phyloP scores from a whole-genome alignment of 257 asterid genomes.

The Gentiana straminea region DNA sequence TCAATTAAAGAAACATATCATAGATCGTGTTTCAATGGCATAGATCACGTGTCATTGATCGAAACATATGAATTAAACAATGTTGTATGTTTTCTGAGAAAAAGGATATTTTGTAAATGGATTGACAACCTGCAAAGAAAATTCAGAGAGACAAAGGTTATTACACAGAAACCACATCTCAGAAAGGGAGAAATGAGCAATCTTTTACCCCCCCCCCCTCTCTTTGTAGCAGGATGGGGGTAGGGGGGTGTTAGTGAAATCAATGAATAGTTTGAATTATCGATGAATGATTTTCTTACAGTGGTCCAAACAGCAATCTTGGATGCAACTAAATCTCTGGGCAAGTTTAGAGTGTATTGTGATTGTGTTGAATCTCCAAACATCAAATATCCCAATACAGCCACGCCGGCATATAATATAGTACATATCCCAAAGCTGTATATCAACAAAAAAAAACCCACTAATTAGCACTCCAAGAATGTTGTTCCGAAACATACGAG shows the following conservation, averaged over 20 bases:
- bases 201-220: too few species aligned
- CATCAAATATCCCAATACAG: slow-evolving; percentile 70
- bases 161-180: neutral
- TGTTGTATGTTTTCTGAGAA: neutral
- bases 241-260: too few species aligned
- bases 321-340: slow-evolving; percentile 55
- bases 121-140: slow-evolving; percentile 65
- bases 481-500: too few species aligned
- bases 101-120: slow-evolving; percentile 96
- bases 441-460: slow-evolving; percentile 1
- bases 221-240: too few species aligned
- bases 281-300: slow-evolving; percentile 24
- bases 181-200: neutral
- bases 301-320: slow-evolving; percentile 89
- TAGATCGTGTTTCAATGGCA: too few species aligned
- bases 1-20: too few species aligned
- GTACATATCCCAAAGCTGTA: slow-evolving; percentile 76
- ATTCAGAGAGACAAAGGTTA: slow-evolving; percentile 5
- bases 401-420: slow-evolving; percentile 54
- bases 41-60: too few species aligned
- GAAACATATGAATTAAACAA: too few species aligned
- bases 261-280: too few species aligned
- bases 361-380: slow-evolving; percentile 74
- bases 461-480: too few species aligned
- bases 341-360: slow-evolving; percentile 90